These are phyloP conservation scores for Ophiocordyceps robertsii DNA, from an alignment of 2,329 filamentous ascomycete genomes.

Conservation along the genomic window DNA sequence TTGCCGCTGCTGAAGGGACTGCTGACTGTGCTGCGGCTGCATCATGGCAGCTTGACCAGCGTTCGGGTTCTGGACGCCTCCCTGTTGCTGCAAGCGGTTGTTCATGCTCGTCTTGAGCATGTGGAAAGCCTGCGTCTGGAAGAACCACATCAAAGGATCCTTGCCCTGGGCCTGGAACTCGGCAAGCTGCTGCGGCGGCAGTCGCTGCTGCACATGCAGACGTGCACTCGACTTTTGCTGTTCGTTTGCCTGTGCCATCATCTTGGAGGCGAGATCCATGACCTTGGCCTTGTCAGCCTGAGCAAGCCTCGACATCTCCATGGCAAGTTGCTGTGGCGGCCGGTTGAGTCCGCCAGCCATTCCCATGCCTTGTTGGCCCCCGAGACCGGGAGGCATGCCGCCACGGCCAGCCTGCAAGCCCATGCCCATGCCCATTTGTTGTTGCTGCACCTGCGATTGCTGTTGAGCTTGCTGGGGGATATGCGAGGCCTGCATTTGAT, in stretches of 20 bases:
- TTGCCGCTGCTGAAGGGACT: constrained; percentile 20
- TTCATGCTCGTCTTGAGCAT: constrained; percentile 16
- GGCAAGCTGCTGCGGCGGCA: constrained; percentile 27
- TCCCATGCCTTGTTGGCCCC: constrained; percentile 22
- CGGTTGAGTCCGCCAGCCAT: constrained; percentile 23
- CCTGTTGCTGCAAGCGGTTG: constrained; percentile 11
- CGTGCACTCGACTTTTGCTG: constrained; percentile 24
- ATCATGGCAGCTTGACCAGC: constrained; percentile 25
- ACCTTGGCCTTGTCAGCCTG: constrained; percentile 31
- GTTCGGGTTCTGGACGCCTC: constrained; percentile 19
- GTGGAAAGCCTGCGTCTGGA: constrained; percentile 30
- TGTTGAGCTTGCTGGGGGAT: constrained; percentile 26
- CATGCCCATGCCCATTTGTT: constrained; percentile 17
- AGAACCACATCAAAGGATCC: constrained; percentile 37
- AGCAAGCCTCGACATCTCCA: constrained; percentile 24
- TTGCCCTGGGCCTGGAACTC: constrained; percentile 30
- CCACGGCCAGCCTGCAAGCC: constrained; percentile 14
- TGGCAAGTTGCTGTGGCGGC: constrained; percentile 12
- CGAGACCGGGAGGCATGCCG: constrained; percentile 23
- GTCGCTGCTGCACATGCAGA: constrained; percentile 20
- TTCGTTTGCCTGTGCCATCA: constrained; percentile 27
- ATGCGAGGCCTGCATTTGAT: constrained; percentile 41
- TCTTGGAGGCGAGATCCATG: constrained; percentile 27
- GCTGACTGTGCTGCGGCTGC: constrained; percentile 28
- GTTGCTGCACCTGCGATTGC: constrained; percentile 14